Percentiles rank a stretch among this genome's conserved stretches.
Conservation (phyloP, 495 filamentous ascomycete species). For the Xylaria venustula region DNA sequence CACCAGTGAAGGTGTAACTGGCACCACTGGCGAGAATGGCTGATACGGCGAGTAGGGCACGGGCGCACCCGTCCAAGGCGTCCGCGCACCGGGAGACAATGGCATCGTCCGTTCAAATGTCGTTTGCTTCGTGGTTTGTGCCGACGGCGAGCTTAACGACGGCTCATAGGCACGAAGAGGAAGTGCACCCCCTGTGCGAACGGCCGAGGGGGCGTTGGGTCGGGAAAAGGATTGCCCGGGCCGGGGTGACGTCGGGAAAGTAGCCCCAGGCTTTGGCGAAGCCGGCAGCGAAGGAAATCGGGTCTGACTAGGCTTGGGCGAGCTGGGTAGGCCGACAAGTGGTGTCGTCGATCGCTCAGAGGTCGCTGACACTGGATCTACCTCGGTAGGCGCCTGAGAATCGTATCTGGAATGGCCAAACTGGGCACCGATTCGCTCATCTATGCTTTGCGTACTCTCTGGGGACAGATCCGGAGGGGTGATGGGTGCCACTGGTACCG, state of each 20-base stretch:
- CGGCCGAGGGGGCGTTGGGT: conserved; percentile 36
- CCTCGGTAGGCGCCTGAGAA: conserved; percentile 30
- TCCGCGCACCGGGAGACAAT: conserved; percentile 45
- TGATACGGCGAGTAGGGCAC: conserved; percentile 88
- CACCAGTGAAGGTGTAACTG: conserved; percentile 78
- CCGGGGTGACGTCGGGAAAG: conserved; percentile 41
- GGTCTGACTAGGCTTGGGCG: conserved; percentile 44
- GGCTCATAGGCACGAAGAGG: conserved; percentile 65
- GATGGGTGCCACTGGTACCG: conserved; percentile 31
- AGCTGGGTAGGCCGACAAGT: conserved; percentile 46
- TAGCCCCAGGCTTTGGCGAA: conserved; percentile 41
- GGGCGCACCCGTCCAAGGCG: conserved; percentile 71
- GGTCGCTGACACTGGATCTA: conserved; percentile 42
- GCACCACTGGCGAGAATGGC: conserved; percentile 84
- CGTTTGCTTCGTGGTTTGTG: conserved; percentile 68
- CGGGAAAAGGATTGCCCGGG: conserved; percentile 38
- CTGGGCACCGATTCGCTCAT: conserved; percentile 44
- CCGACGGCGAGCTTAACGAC: conserved; percentile 46
- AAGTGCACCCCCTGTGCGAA: conserved; percentile 50
- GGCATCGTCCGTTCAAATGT: conserved; percentile 66
- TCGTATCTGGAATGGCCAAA: conserved; percentile 33
- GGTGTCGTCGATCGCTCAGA: conserved; percentile 41
- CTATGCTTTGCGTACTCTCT: conserved; percentile 46
- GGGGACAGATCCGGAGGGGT: conserved; percentile 49
- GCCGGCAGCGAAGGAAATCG: conserved; percentile 47